These are phyloP conservation scores for Ophiognomonia clavigignenti-juglandacearum DNA, from an alignment of 2,329 filamentous ascomycete species.

Conservation along the genomic window DNA sequence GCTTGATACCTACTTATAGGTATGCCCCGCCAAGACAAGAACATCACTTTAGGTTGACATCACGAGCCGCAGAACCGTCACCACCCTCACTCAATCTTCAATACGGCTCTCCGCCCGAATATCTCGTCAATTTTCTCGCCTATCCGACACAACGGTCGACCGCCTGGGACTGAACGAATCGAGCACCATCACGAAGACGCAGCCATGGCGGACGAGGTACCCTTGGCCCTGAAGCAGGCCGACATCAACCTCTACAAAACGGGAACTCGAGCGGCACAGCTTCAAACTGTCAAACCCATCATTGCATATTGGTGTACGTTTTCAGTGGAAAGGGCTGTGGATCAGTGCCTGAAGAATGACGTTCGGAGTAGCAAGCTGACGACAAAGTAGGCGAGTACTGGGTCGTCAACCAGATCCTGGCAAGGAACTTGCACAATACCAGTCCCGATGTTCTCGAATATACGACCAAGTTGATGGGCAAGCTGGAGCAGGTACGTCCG, in stretches of 20 bases:
- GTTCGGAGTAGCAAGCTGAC: neutral
- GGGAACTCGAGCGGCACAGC: constrained; percentile 75
- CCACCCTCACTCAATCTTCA: too few species aligned
- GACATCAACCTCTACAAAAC: constrained; percentile 72
- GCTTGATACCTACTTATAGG: too few species aligned
- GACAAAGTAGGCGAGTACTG: constrained; percentile 71
- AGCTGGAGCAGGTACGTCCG: constrained; percentile 66
- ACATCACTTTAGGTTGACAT: too few species aligned
- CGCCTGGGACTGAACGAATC: neutral
- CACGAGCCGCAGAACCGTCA: too few species aligned
- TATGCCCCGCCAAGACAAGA: too few species aligned
- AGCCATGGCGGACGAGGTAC: constrained; percentile 68
- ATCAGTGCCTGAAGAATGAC: neutral
- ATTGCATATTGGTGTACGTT: constrained; percentile 93
- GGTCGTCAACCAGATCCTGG: constrained; percentile 87
- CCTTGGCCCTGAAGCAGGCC: constrained; percentile 68
- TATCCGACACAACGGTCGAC: too few species aligned
- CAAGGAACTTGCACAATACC: constrained; percentile 69
- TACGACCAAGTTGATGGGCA: constrained; percentile 83
- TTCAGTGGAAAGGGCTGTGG: too few species aligned
- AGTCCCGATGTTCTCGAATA: constrained; percentile 77
- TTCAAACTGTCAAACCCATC: constrained; percentile 79
- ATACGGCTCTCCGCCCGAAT: too few species aligned
- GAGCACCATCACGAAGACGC: neutral
- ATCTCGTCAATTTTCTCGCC: too few species aligned